phyloP scores from a whole-genome alignment of 2,329 filamentous ascomycete genomes.

The Fusarium chuoi region DNA sequence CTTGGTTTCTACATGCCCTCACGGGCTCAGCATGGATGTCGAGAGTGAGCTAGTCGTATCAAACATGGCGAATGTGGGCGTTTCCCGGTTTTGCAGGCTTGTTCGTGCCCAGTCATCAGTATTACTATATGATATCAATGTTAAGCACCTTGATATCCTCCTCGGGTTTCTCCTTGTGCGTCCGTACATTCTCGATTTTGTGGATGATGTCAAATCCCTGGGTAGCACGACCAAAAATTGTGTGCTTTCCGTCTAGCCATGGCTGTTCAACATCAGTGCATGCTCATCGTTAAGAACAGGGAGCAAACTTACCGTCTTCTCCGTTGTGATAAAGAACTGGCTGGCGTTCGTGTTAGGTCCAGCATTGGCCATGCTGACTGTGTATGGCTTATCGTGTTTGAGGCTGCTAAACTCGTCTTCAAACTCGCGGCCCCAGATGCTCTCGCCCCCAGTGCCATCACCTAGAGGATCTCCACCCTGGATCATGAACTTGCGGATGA shows the following conservation, averaged over 20 bases:
- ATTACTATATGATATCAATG: conserved; percentile 69
- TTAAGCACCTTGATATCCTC: conserved; percentile 98
- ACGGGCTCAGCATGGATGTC: background rate
- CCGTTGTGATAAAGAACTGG: conserved; percentile 98
- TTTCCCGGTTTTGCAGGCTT: background rate
- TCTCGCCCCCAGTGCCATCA: conserved; percentile 87
- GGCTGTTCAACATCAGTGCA: conserved; percentile 60
- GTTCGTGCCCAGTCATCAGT: background rate
- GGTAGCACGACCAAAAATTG: conserved; percentile 90
- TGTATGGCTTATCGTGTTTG: conserved; percentile 96
- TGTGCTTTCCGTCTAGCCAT: conserved; percentile 97
- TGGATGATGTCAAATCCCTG: conserved; percentile 95
- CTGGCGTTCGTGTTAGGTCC: conserved; percentile 94
- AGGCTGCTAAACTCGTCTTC: conserved; percentile 92
- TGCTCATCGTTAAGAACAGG: background rate
- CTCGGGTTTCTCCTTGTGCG: conserved; percentile 91
- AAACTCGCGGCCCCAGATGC: conserved; percentile 94
- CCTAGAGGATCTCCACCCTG: conserved; percentile 95
- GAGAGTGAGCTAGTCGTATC: background rate
- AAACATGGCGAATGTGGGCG: background rate
- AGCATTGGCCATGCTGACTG: conserved; percentile 96
- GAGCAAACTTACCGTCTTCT: conserved; percentile 78
- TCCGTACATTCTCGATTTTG: conserved; percentile 90
- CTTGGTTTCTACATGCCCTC: background rate
- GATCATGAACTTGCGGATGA: conserved; percentile 99